Evolutionary conservation across 1,284 basidiomycete species (phyloP).

Genomic region (Marasmius sp.): DNA sequence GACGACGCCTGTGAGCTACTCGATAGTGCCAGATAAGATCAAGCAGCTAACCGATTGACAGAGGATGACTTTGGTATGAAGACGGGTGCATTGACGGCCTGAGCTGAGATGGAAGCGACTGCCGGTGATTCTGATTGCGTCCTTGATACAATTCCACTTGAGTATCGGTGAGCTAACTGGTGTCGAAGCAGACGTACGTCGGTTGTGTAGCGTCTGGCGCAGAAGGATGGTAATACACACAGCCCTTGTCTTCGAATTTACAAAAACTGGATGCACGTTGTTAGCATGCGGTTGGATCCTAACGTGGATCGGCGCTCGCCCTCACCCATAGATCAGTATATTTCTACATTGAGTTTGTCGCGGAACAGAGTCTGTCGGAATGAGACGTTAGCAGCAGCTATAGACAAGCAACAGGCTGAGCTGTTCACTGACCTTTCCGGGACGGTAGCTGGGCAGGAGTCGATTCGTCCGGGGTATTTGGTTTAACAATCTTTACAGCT

Average conservation of each 20-base stretch:
- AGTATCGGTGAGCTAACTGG: background rate
- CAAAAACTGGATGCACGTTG: slow-evolving; percentile 55
- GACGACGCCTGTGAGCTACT: background rate
- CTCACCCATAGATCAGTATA: slow-evolving; percentile 84
- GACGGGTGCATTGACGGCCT: slow-evolving; percentile 76
- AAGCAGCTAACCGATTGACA: background rate
- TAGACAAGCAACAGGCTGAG: too few species aligned
- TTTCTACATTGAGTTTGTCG: slow-evolving; percentile 74
- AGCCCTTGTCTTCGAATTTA: slow-evolving; percentile 85
- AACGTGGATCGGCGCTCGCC: slow-evolving; percentile 6
- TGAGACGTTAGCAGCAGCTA: too few species aligned
- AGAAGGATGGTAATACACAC: slow-evolving; percentile 79
- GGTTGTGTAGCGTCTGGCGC: slow-evolving; percentile 33
- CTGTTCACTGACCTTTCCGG: slow-evolving; percentile 37
- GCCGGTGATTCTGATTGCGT: slow-evolving; percentile 46
- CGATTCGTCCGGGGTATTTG: slow-evolving; percentile 33
- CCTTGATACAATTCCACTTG: slow-evolving; percentile 26
- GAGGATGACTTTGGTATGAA: slow-evolving; percentile 74
- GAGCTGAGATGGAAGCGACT: slow-evolving; percentile 31
- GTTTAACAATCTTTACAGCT: slow-evolving; percentile 44
- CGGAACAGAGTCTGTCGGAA: slow-evolving; percentile 59
- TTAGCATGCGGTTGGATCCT: background rate
- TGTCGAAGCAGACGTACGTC: slow-evolving; percentile 11
- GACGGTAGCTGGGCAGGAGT: slow-evolving; percentile 19
- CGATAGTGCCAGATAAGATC: background rate